Evolutionary conservation across 164 flowering plant genomes (phyloP).

Genomic region (Buxus sempervirens): DNA sequence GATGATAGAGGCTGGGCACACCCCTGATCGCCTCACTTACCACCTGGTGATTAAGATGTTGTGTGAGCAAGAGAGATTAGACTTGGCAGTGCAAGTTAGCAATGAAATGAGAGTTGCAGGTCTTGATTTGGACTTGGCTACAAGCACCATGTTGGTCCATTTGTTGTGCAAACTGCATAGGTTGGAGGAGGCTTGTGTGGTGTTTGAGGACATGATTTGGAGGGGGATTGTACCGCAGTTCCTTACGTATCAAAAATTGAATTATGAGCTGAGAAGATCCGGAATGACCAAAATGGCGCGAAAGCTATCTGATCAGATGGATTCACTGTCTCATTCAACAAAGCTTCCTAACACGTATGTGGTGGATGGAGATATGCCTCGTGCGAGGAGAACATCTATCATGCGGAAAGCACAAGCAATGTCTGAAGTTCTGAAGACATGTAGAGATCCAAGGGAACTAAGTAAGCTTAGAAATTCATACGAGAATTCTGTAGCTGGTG

Average conservation of each 20-base stretch:
- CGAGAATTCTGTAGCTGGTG: conserved; percentile 30
- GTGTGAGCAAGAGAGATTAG: conserved; percentile 58
- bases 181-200: conserved; percentile 55
- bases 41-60: conserved; percentile 74
- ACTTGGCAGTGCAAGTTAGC: conserved; percentile 54
- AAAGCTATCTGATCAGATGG: conserved; percentile 46
- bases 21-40: conserved; percentile 64
- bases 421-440: conserved; percentile 55
- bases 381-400: conserved; percentile 40
- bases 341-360: conserved; percentile 51
- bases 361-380: conserved; percentile 21
- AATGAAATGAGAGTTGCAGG: conserved; percentile 76
- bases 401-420: conserved; percentile 53
- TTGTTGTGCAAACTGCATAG: conserved; percentile 60
- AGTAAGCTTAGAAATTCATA: conserved; percentile 31
- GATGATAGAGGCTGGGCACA: conserved; percentile 60
- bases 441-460: conserved; percentile 49
- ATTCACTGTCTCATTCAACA: conserved; percentile 55
- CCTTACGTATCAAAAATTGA: conserved; percentile 58
- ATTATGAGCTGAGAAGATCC: conserved; percentile 40
- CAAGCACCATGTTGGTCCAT: conserved; percentile 75
- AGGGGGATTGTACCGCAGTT: conserved; percentile 65
- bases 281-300: conserved; percentile 49
- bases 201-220: conserved; percentile 65
- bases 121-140: conserved; percentile 58